Percentiles rank a stretch among this genome's conserved stretches.
Evolutionary conservation across 2,329 filamentous ascomycete species (phyloP).

Genomic region (Fusarium udum): DNA sequence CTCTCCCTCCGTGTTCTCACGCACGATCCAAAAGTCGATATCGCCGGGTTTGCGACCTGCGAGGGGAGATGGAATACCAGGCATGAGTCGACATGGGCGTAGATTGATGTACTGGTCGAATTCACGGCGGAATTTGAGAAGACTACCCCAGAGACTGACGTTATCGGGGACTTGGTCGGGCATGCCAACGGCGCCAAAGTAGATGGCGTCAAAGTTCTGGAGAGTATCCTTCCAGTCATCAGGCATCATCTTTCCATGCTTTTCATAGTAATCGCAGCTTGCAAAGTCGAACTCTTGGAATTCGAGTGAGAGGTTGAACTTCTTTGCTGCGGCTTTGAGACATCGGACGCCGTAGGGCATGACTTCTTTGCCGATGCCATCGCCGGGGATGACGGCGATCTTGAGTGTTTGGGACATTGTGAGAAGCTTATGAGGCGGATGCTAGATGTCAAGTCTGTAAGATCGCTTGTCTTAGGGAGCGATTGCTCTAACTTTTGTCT

Average conservation of each 20-base stretch:
- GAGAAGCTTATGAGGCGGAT: accelerated
- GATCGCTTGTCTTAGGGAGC: too few relatives aligned
- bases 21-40: slow-evolving; percentile 73
- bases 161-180: slow-evolving; percentile 68
- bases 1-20: slow-evolving; percentile 75
- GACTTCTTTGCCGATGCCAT: slow-evolving; percentile 76
- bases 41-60: slow-evolving; percentile 63
- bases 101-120: slow-evolving; percentile 77
- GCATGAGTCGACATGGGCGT: slow-evolving; percentile 69
- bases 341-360: slow-evolving; percentile 70
- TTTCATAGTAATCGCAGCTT: slow-evolving; percentile 67
- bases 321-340: slow-evolving; percentile 60
- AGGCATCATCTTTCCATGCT: slow-evolving; percentile 55
- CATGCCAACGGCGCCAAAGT: slow-evolving; percentile 73
- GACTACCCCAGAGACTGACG: slow-evolving; percentile 72
- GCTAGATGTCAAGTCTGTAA: accelerated
- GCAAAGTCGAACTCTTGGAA: slow-evolving; percentile 73
- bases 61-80: slow-evolving; percentile 67
- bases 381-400: slow-evolving; percentile 73
- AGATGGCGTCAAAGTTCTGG: slow-evolving; percentile 69
- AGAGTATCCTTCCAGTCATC: slow-evolving; percentile 61
- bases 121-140: slow-evolving; percentile 72
- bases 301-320: slow-evolving; percentile 62
- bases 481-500: too few relatives aligned
- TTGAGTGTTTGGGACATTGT: slow-evolving; percentile 49